Percentiles rank a stretch among this genome's conserved stretches.
Conservation (phyloP, 2,329 filamentous ascomycete genomes). For the Xylaria polymorpha region DNA sequence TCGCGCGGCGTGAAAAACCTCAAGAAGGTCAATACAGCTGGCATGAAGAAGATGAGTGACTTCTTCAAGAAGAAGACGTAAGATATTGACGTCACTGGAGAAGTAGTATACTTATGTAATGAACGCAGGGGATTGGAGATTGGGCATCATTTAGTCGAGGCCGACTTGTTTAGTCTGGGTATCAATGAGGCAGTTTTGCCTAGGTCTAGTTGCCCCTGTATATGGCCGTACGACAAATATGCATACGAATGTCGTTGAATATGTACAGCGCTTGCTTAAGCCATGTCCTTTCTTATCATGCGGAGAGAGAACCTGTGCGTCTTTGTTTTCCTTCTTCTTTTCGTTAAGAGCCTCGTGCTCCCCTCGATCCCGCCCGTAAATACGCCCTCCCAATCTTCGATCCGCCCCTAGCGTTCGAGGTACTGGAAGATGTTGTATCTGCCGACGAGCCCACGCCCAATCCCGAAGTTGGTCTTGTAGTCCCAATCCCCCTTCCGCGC, state of each 20-base stretch:
- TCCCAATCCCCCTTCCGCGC: constrained; percentile 33
- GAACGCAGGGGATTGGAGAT: background rate
- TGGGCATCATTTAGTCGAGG: constrained; percentile 10
- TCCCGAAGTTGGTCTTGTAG: constrained; percentile 49
- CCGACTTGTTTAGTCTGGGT: constrained; percentile 22
- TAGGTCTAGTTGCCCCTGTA: constrained; percentile 20
- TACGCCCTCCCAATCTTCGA: constrained; percentile 61
- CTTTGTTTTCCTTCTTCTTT: background rate
- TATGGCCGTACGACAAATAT: background rate
- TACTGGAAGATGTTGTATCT: constrained; percentile 48
- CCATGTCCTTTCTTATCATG: background rate
- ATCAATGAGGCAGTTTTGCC: constrained; percentile 23
- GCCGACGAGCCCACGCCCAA: constrained; percentile 47
- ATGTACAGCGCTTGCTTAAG: constrained; percentile 22
- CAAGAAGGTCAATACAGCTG: constrained; percentile 88
- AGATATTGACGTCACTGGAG: constrained; percentile 34
- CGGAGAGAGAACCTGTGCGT: background rate
- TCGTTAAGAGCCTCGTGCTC: constrained; percentile 53
- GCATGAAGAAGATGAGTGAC: constrained; percentile 96
- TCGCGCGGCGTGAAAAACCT: constrained; percentile 82
- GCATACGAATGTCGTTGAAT: constrained; percentile 19
- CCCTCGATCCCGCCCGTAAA: constrained; percentile 67
- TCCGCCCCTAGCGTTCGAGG: constrained; percentile 50
- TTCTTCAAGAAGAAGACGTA: constrained; percentile 83
- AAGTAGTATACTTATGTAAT: constrained; percentile 15